These are phyloP conservation scores for Ascoidea tarda DNA, from an alignment of 805 yeast species.

Conservation along the genomic window DNA sequence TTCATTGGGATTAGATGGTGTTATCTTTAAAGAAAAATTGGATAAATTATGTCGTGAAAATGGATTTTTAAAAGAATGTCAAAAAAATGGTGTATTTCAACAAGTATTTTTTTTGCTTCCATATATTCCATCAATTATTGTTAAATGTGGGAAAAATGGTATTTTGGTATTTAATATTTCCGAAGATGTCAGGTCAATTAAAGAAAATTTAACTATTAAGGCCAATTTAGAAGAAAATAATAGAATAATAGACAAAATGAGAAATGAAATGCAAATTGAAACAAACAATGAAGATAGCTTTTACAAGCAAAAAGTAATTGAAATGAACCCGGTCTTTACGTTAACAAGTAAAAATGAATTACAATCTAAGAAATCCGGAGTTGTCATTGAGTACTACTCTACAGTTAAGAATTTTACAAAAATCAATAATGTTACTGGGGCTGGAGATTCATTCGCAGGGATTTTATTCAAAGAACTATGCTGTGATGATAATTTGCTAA, in stretches of 20 bases:
- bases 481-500: constrained; percentile 15
- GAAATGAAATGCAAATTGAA: neutral
- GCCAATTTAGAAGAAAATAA: no score
- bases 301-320: neutral
- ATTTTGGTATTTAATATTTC: constrained; percentile 20
- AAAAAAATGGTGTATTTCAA: constrained; percentile 37
- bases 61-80: constrained; percentile 17
- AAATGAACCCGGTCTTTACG: constrained; percentile 2
- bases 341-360: constrained; percentile 4
- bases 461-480: constrained; percentile 31
- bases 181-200: constrained; percentile 10
- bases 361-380: constrained; percentile 24
- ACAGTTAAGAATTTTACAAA: constrained; percentile 21
- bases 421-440: constrained; percentile 67
- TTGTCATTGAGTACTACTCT: constrained; percentile 50
- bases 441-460: constrained; percentile 77
- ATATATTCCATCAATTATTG: constrained; percentile 33
- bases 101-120: constrained; percentile 65
- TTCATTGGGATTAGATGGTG: constrained; percentile 31
- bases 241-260: no score
- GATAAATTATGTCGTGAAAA: constrained; percentile 14
- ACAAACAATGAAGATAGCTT: neutral
- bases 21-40: constrained; percentile 22
- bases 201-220: no score
- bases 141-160: constrained; percentile 11